Conservation (phyloP, 129 eudicot genomes). For the Heracleum sosnowskyi region DNA sequence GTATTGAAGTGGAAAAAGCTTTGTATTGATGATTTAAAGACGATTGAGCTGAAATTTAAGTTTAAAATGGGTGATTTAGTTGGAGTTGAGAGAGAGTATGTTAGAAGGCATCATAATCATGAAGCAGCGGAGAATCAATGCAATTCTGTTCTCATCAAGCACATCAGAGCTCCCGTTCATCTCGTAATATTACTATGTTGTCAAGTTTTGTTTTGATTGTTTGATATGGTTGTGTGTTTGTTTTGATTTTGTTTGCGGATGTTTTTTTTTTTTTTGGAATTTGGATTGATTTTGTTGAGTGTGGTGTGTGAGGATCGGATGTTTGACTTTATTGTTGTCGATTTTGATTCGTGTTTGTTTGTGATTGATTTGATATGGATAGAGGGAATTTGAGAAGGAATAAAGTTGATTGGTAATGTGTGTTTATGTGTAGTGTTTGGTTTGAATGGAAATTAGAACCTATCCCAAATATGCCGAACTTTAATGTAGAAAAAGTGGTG, state of each 20-base stretch:
- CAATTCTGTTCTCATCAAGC: constrained; percentile 51
- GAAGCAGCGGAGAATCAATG: constrained; percentile 48
- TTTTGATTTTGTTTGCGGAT: neutral
- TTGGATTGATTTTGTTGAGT: neutral
- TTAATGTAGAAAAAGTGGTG: neutral
- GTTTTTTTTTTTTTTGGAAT: neutral
- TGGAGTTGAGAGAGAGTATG: constrained; percentile 43
- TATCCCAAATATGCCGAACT: neutral
- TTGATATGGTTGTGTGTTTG: constrained; percentile 2
- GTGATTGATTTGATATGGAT: no score
- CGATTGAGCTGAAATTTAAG: neutral
- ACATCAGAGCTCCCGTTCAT: constrained; percentile 66
- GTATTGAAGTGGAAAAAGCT: neutral
- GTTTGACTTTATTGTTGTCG: neutral
- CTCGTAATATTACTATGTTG: constrained; percentile 29
- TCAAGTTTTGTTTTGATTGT: neutral
- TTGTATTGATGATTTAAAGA: neutral
- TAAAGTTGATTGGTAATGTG: neutral
- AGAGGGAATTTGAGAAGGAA: neutral
- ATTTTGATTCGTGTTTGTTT: neutral
- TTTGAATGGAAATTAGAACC: neutral
- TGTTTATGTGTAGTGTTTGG: neutral
- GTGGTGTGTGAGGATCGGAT: neutral
- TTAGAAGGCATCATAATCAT: constrained; percentile 45
- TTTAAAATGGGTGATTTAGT: constrained; percentile 23